A percentile compares a stretch with the other conserved stretches of the same genome.
Evolutionary conservation across 306 rosid species (phyloP).

Genomic region (Begonia loranthoides): DNA sequence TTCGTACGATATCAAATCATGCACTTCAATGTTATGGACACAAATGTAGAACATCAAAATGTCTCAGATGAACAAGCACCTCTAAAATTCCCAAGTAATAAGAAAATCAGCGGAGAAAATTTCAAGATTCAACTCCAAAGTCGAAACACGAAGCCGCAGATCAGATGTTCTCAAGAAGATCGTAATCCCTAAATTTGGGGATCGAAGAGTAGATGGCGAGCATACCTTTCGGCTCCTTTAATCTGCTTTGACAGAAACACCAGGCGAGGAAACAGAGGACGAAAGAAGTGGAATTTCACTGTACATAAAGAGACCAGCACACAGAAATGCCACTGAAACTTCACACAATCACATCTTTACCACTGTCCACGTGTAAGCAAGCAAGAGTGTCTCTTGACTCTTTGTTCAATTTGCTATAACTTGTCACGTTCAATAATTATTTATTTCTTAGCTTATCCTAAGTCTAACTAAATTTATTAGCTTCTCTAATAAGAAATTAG

Average conservation of each 20-base stretch:
- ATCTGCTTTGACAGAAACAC: conserved; percentile 36
- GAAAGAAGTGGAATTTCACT: not conserved
- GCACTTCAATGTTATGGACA: not conserved
- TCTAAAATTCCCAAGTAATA: conserved; percentile 2
- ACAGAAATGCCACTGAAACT: conserved; percentile 14
- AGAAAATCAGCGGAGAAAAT: conserved; percentile 6
- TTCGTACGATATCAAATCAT: not conserved
- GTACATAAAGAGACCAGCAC: not conserved
- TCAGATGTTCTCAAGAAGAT: conserved; percentile 3
- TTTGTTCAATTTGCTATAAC: too few relatives aligned
- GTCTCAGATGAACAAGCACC: not conserved
- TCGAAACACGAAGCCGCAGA: conserved; percentile 3
- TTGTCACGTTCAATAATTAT: too few relatives aligned
- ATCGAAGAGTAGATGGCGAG: conserved; percentile 16
- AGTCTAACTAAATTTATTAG: too few relatives aligned
- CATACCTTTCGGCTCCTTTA: conserved; percentile 17
- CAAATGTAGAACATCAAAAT: not conserved
- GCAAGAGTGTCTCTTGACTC: too few relatives aligned
- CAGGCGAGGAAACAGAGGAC: conserved; percentile 27
- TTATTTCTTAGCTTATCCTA: too few relatives aligned
- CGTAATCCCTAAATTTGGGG: conserved; percentile 75
- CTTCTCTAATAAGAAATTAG: too few relatives aligned
- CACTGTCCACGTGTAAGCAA: conserved; percentile 9
- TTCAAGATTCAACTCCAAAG: conserved; percentile 1
- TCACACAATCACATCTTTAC: conserved; percentile 15